Conservation (phyloP, 2,329 filamentous ascomycete species). For the Metarhizium guizhouense region DNA sequence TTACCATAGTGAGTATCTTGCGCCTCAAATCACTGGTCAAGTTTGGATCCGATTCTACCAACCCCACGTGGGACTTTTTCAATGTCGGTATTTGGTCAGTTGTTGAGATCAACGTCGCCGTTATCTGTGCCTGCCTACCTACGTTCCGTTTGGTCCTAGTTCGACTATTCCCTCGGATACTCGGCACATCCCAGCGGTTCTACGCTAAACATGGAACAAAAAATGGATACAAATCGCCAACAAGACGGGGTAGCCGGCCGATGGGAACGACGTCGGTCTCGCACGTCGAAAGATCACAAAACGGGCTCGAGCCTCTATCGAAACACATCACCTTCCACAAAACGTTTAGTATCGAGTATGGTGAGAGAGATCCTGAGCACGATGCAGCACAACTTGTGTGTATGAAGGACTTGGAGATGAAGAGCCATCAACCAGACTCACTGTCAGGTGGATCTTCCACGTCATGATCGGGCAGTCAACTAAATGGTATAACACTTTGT, state of each 20-base stretch:
- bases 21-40: constrained; percentile 24
- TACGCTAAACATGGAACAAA: constrained; percentile 16
- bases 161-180: constrained; percentile 27
- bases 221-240: constrained; percentile 7
- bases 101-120: constrained; percentile 29
- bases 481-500: not conserved
- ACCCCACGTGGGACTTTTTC: constrained; percentile 26
- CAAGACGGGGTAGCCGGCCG: constrained; percentile 7
- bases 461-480: not conserved
- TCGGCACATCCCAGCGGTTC: constrained; percentile 20
- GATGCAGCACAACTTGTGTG: constrained; percentile 7
- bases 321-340: constrained; percentile 24
- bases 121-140: constrained; percentile 31
- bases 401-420: constrained; percentile 5
- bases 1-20: constrained; percentile 29
- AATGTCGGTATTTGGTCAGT: constrained; percentile 25
- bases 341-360: constrained; percentile 24
- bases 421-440: not conserved
- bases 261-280: constrained; percentile 16
- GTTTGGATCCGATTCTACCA: constrained; percentile 18
- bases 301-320: constrained; percentile 10
- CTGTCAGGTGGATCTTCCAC: not conserved
- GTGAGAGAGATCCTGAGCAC: constrained; percentile 1
- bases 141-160: constrained; percentile 25
- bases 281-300: constrained; percentile 13